phyloP scores from a whole-genome alignment of 306 rosid genomes.

The Astragalus membranaceus region DNA sequence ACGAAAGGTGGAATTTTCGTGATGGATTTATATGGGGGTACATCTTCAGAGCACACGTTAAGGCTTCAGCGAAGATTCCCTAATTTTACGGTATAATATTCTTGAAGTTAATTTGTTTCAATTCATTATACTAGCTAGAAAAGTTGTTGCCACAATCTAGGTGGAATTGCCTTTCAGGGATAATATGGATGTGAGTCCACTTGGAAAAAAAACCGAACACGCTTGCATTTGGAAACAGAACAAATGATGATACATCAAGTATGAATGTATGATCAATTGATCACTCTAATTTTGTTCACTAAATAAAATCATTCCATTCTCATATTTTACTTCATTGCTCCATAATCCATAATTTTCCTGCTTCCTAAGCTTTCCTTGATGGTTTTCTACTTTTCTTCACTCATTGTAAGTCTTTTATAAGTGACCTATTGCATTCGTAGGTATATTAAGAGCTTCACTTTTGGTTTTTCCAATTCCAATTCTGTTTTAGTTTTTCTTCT shows the following conservation, averaged over 20 bases:
- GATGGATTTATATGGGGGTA: constrained; percentile 92
- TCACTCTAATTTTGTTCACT: background rate
- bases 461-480: too few relatives aligned
- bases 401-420: background rate
- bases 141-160: constrained; percentile 5
- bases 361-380: background rate
- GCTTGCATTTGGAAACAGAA: background rate
- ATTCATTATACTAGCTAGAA: background rate
- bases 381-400: background rate
- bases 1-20: constrained; percentile 79
- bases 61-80: constrained; percentile 80
- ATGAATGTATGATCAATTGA: background rate
- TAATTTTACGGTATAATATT: constrained; percentile 66
- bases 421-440: background rate
- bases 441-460: too few relatives aligned
- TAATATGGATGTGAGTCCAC: constrained; percentile 5
- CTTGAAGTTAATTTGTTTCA: constrained; percentile 3
- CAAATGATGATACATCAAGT: background rate
- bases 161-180: background rate
- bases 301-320: too few relatives aligned
- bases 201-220: background rate
- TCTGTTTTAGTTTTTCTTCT: background rate
- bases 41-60: constrained; percentile 75
- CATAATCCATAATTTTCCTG: too few relatives aligned
- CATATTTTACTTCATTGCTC: too few relatives aligned